Evolutionary conservation across 192 early-diverging fungal genomes (phyloP).

Genomic region (Gaertneriomyces sp.): DNA sequence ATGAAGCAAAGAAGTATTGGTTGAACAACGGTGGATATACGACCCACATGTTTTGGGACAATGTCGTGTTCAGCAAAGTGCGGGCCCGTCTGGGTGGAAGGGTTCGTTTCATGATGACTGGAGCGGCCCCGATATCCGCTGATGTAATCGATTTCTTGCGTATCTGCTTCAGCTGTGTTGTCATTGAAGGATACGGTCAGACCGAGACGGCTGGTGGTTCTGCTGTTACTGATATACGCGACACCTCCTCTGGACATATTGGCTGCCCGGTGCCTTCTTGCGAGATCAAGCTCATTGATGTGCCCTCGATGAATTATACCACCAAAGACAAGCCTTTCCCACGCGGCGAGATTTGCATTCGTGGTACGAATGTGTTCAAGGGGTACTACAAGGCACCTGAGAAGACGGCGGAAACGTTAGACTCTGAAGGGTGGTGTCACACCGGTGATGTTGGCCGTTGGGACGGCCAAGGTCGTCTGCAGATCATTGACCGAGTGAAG

Average conservation of each 20-base stretch:
- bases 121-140: conserved; percentile 47
- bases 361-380: conserved; percentile 54
- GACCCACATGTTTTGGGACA: conserved; percentile 68
- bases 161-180: conserved; percentile 32
- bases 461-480: conserved; percentile 41
- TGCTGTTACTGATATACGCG: conserved; percentile 49
- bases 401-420: conserved; percentile 39
- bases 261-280: conserved; percentile 46
- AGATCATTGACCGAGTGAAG: conserved; percentile 55
- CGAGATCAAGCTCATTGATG: conserved; percentile 84
- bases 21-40: not conserved
- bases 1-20: conserved; percentile 40
- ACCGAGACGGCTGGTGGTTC: conserved; percentile 55
- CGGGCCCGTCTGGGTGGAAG: conserved; percentile 69
- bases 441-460: conserved; percentile 55
- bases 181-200: conserved; percentile 75
- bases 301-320: conserved; percentile 85
- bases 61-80: conserved; percentile 80
- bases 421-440: conserved; percentile 43
- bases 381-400: conserved; percentile 58
- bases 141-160: conserved; percentile 53
- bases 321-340: conserved; percentile 81
- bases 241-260: conserved; percentile 29
- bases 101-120: conserved; percentile 37
- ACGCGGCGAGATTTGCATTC: conserved; percentile 86